These are phyloP conservation scores for Pythium aristosporum DNA, from an alignment of 352 stramenopile species.

Conservation along the genomic window DNA sequence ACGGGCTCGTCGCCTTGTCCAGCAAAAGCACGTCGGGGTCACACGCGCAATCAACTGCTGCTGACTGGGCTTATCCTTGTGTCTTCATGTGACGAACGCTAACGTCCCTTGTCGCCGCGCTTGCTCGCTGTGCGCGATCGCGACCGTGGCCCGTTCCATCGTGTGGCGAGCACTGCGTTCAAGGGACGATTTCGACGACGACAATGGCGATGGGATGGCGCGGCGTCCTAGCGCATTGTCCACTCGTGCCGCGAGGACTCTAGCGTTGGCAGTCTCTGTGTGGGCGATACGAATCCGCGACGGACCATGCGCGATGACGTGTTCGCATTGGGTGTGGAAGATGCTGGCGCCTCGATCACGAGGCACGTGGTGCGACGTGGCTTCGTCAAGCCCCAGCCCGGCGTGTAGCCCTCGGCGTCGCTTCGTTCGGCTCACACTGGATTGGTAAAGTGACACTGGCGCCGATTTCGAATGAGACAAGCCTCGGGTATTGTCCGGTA, in stretches of 20 bases:
- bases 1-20: too few relatives aligned
- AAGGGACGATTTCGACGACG: conserved; percentile 30
- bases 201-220: background rate
- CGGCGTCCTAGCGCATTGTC: conserved; percentile 41
- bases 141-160: conserved; percentile 34
- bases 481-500: background rate
- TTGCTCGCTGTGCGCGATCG: conserved; percentile 21
- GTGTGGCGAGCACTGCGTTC: conserved; percentile 36
- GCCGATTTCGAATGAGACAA: conserved; percentile 51
- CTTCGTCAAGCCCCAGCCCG: conserved; percentile 31
- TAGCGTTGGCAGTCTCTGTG: conserved; percentile 35
- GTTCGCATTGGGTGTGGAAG: conserved; percentile 49
- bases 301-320: conserved; percentile 29
- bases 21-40: too few relatives aligned
- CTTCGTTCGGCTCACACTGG: conserved; percentile 26
- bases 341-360: conserved; percentile 48
- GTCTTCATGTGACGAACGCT: background rate
- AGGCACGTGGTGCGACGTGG: conserved; percentile 35
- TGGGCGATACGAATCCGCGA: conserved; percentile 46
- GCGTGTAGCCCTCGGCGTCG: conserved; percentile 41
- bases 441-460: conserved; percentile 27
- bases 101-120: conserved; percentile 11
- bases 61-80: background rate
- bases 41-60: too few relatives aligned
- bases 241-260: conserved; percentile 43